A percentile compares a stretch with the other conserved stretches of the same genome.
Conservation (phyloP, 495 filamentous ascomycete species). For the Evernia prunastri region DNA sequence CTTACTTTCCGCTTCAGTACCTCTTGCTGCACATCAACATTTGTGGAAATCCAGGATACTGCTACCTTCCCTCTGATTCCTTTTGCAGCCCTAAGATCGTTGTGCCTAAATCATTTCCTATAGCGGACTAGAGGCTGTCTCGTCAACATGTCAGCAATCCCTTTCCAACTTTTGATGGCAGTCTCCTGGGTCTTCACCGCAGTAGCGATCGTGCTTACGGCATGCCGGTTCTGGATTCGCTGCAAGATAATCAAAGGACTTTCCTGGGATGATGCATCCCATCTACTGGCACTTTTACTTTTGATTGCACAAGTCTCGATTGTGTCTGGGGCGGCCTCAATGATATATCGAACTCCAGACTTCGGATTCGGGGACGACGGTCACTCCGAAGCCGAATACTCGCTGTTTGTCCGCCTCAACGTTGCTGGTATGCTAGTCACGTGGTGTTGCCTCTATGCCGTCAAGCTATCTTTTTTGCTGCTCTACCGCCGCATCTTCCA, state of each 20-base stretch:
- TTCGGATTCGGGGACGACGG: too few species aligned
- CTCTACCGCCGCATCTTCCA: conserved; percentile 5
- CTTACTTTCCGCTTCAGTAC: background rate
- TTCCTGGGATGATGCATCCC: conserved; percentile 9
- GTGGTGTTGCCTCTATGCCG: conserved; percentile 13
- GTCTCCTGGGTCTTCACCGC: conserved; percentile 3
- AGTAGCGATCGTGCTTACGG: background rate
- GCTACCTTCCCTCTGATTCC: background rate
- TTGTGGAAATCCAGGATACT: too few species aligned
- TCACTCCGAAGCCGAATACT: background rate
- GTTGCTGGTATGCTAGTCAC: background rate
- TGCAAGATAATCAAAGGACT: background rate
- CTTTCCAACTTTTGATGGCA: background rate
- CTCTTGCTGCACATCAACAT: background rate
- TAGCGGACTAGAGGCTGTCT: background rate
- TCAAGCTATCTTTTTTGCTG: conserved; percentile 4
- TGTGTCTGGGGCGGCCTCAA: background rate
- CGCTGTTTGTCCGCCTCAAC: conserved; percentile 4
- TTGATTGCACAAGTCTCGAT: conserved; percentile 6
- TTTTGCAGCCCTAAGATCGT: background rate
- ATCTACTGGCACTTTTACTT: background rate
- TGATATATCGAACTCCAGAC: background rate
- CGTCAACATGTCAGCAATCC: background rate
- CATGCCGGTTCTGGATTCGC: conserved; percentile 6
- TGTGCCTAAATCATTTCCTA: background rate